Evolutionary conservation across 2,329 filamentous ascomycete genomes (phyloP), one percentile per base, ranked within the genome.

Genomic region (Talaromyces sp.): DNA sequence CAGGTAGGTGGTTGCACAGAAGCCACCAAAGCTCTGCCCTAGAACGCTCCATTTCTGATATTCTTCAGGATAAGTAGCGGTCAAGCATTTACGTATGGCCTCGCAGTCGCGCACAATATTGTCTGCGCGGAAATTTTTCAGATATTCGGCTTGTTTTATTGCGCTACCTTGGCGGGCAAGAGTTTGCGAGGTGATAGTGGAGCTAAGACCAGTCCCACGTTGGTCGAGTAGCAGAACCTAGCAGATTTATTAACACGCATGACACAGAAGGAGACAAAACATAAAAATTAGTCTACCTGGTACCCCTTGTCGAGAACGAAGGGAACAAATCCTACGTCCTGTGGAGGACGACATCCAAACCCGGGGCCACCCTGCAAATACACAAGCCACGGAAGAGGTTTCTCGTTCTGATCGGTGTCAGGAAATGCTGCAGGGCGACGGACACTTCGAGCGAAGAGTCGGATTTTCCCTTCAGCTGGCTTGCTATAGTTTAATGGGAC

Each of bases 21-120:
- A 97, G 1, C 93, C 93, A 39, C 93, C 93, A 72, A 96, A 97
- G 15, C 88, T 92, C 75, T 97, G 93, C 8, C 93, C 93, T 62
- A 96, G 87, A 31, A 94, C 82, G 59, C 86, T 88, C 93, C 92
- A 97, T 69, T 87, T 86, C 70, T 85, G 83, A 69, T 88, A 85
- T 50, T 87, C 83, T 21, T 82, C 77, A 0, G 88, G 85, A 65
- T 85, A 89, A 53, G 86, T 84, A 5, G 79, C 77, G 0, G 89
- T 94, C 56, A 97, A 78, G 39, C 81, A 87, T 65, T 85, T 82
- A 5, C 93, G 84, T 33, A 97, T 84, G 4, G 92, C 91, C 70
- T 97, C 93, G 63, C 88, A 89, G 68, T 97, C 93, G 48, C 84
- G 85, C 40, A 97, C 91, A 53, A 96, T 95, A 68, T 83, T 94